These are phyloP conservation scores for Dalbergia cochinchinensis DNA, from an alignment of 306 rosid genomes.

Conservation along the genomic window DNA sequence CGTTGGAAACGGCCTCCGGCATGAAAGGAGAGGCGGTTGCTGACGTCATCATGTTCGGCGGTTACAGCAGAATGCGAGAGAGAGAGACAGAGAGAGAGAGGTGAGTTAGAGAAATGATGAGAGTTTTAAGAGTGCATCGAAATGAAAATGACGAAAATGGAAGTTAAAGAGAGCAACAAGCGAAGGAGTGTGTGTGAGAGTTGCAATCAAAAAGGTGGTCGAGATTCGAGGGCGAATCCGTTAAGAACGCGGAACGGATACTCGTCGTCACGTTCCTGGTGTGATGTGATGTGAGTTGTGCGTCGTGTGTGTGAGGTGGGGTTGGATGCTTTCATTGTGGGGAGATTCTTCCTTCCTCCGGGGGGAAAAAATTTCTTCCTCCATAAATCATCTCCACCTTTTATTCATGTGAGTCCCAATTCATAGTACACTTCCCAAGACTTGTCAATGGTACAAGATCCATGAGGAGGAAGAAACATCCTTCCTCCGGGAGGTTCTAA, in stretches of 20 bases:
- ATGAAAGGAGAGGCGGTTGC: background rate
- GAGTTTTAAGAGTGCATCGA: background rate
- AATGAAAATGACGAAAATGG: background rate
- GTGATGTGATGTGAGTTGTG: background rate
- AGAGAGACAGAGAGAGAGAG: background rate
- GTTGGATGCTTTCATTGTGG: background rate
- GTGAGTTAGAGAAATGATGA: background rate
- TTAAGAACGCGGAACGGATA: slow-evolving; percentile 39
- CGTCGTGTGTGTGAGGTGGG: background rate
- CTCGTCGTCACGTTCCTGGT: slow-evolving; percentile 17
- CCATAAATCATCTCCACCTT: too few species aligned
- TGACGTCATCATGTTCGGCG: slow-evolving; percentile 4
- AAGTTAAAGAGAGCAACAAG: background rate
- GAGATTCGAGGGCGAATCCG: slow-evolving; percentile 44
- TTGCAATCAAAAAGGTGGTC: background rate
- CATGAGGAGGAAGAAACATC: too few species aligned
- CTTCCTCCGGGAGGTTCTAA: too few species aligned
- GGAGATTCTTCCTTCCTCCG: too few species aligned
- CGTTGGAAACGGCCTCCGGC: slow-evolving; percentile 8
- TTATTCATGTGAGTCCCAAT: too few species aligned
- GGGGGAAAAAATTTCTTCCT: too few species aligned
- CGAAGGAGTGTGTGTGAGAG: slow-evolving; percentile 2
- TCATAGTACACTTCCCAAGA: too few species aligned
- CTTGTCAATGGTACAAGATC: too few species aligned
- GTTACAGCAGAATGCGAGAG: background rate